Conservation (phyloP, 345 rosid genomes). For the Eucalyptus pauciflora region DNA sequence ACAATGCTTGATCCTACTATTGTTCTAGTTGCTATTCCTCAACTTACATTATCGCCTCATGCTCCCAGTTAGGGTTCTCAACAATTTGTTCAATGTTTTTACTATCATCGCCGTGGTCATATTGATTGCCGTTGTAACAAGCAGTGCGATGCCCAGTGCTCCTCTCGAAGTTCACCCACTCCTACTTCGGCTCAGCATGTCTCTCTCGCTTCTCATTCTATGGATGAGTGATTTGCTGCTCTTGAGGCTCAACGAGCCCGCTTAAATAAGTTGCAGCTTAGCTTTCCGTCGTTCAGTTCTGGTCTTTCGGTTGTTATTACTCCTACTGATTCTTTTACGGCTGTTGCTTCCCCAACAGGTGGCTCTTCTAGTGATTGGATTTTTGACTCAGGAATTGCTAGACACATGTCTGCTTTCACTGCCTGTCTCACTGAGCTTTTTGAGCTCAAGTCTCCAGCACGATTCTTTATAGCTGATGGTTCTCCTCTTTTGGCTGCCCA, state of each 20-base stretch:
- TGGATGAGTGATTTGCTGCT: background rate
- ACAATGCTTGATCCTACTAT: background rate
- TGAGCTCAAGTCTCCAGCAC: background rate
- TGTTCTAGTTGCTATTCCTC: background rate
- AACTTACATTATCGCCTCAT: background rate
- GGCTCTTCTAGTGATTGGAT: background rate
- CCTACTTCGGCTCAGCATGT: background rate
- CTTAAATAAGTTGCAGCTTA: background rate
- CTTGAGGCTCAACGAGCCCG: background rate
- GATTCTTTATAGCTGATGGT: background rate
- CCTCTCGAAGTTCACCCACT: background rate
- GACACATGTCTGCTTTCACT: background rate
- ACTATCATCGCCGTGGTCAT: background rate
- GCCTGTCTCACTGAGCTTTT: background rate
- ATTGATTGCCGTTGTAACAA: accelerated
- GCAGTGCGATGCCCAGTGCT: background rate
- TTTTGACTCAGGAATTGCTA: background rate
- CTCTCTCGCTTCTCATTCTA: background rate
- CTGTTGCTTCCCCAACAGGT: background rate
- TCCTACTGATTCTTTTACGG: background rate
- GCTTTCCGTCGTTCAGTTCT: background rate
- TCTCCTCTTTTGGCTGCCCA: background rate
- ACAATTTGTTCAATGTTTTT: background rate
- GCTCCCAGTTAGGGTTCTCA: background rate
- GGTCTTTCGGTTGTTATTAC: background rate